Evolutionary conservation across 1,139 yeast species (phyloP).

Genomic region (Lodderomyces metapsilosis): DNA sequence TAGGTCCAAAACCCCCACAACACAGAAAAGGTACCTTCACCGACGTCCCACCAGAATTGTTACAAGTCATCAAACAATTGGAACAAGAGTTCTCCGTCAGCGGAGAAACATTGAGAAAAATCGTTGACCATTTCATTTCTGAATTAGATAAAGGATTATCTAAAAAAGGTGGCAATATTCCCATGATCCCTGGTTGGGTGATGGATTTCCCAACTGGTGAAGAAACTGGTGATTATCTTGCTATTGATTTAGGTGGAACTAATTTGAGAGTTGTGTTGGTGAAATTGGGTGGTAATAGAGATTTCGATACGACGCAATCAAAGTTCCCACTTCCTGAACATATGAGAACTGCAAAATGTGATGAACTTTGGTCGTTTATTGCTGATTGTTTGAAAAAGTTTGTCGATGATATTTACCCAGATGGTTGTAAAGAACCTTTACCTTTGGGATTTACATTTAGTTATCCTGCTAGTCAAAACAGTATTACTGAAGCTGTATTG

Average conservation of each 20-base stretch:
- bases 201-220: slow-evolving; percentile 89
- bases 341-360: slow-evolving; percentile 77
- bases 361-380: slow-evolving; percentile 80
- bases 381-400: slow-evolving; percentile 74
- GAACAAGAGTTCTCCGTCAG: slow-evolving; percentile 67
- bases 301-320: slow-evolving; percentile 80
- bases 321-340: slow-evolving; percentile 73
- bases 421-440: slow-evolving; percentile 51
- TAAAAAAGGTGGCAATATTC: slow-evolving; percentile 77
- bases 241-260: slow-evolving; percentile 95
- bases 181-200: slow-evolving; percentile 98
- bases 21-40: slow-evolving; percentile 79
- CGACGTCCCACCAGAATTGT: slow-evolving; percentile 66
- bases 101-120: slow-evolving; percentile 55
- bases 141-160: slow-evolving; percentile 83
- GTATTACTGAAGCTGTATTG: slow-evolving; percentile 80
- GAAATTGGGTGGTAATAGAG: slow-evolving; percentile 71
- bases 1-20: slow-evolving; percentile 83
- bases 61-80: slow-evolving; percentile 55
- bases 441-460: slow-evolving; percentile 96
- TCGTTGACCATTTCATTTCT: slow-evolving; percentile 57
- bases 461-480: slow-evolving; percentile 84
- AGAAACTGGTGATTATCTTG: slow-evolving; percentile 85
- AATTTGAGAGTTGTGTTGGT: slow-evolving; percentile 88
- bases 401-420: slow-evolving; percentile 59